Percentiles rank a stretch among this genome's conserved stretches.
These are phyloP conservation scores for Kalmusia sp. DNA, from an alignment of 2,329 filamentous ascomycete species.

Conservation along the genomic window DNA sequence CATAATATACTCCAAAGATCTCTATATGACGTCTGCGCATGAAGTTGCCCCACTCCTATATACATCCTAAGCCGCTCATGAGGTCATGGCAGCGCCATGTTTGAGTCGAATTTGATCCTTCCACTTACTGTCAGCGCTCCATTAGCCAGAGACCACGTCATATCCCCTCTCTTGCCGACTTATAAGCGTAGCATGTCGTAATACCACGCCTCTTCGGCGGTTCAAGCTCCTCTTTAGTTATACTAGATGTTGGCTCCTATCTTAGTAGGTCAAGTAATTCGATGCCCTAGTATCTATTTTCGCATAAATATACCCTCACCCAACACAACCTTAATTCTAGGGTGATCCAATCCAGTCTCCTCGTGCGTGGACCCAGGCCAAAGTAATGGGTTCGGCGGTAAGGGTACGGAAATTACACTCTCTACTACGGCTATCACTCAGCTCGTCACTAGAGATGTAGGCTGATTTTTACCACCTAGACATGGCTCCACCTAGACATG, in stretches of 20 bases:
- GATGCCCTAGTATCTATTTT: conserved; percentile 19
- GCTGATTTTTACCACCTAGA: conserved; percentile 16
- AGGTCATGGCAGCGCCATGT: conserved; percentile 19
- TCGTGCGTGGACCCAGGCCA: conserved; percentile 19
- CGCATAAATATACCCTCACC: conserved; percentile 22
- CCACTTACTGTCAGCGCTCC: conserved; percentile 14
- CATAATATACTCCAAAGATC: conserved; percentile 16
- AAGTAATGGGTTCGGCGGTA: conserved; percentile 19
- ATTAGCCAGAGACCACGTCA: conserved; percentile 18
- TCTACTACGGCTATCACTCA: conserved; percentile 19
- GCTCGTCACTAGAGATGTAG: conserved; percentile 20
- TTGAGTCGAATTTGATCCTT: conserved; percentile 17
- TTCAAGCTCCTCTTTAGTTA: conserved; percentile 19
- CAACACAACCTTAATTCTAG: conserved; percentile 23
- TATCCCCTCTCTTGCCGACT: conserved; percentile 20
- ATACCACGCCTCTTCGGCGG: conserved; percentile 18
- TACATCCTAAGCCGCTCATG: conserved; percentile 19
- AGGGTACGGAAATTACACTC: conserved; percentile 21
- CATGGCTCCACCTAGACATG: too few species aligned
- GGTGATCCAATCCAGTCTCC: conserved; percentile 23
- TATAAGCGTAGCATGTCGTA: conserved; percentile 18
- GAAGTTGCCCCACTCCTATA: conserved; percentile 17
- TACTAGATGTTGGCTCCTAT: conserved; percentile 21
- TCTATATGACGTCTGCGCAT: conserved; percentile 17
- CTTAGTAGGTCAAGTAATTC: conserved; percentile 19